Base-by-base conservation (phyloP, 1,284 basidiomycete genomes). In the Porogramme epimiltina region DNA sequence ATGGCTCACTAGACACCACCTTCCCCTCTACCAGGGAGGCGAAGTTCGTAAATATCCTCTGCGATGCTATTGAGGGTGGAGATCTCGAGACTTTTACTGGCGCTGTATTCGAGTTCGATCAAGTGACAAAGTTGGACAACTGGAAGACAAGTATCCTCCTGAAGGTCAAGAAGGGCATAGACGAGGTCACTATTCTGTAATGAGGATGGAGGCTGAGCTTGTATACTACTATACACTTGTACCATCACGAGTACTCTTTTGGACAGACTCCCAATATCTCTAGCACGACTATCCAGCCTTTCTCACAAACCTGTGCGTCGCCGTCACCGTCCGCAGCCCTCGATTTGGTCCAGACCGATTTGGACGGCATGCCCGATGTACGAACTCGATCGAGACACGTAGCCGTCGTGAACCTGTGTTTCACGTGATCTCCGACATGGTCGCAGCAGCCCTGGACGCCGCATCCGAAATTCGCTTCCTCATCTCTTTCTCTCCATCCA, bases 81-180 rank as follows among this genome's bases (percentile, higher is more conserved):
- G 93, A 98, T 64, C 69, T 78, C 20, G 89, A 94, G 63, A 73
- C 76, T 13, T 97, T 90, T 70, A 92, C 91, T 5, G 84, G 72
- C n/a, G 84, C 83, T 16, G 85, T 95, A 18, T 82, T 82, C 44
- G 91, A 93, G 66, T 97, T 85, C 67, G 93, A 96, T 70, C 85
- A 93, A 65, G 82, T 96, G 54, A 89, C 84, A 38, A 93, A 92
- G 72, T 73, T 98, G 64, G 95, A 98, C 71, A 91, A 90, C 71
- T 97, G 93, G 93, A 97, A 97, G 81, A 97, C 94, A 34, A 78
- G 72, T 31, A 87, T 98, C 46, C 69, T 98, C 61, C 74, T 97
- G 63, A 89, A 89, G 73, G 87, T 97, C 70, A 98, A 97, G 81
- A 83, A 81, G 67, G 75, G 78, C 24, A 84, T 97, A 18, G 81